phyloP scores from a whole-genome alignment of 352 stramenopile species.

The Phytophthora pini region DNA sequence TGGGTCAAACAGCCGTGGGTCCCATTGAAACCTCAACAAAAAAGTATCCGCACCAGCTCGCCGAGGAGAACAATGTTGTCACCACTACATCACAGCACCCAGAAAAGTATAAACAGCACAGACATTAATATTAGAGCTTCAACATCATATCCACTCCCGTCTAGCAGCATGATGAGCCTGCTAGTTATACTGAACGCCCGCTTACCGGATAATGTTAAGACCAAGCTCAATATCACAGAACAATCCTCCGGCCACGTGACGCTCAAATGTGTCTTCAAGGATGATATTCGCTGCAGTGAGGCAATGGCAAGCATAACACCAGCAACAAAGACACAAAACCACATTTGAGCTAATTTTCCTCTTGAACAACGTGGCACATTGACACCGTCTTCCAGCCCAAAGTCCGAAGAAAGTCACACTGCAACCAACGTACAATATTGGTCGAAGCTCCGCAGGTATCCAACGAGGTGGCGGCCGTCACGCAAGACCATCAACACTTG shows the following conservation, averaged over 20 bases:
- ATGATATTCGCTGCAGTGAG: slow-evolving; percentile 93
- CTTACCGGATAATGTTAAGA: slow-evolving; percentile 95
- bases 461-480: slow-evolving; percentile 96
- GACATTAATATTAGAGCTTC: slow-evolving; percentile 3
- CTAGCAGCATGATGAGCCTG: neutral
- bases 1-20: neutral
- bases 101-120: neutral
- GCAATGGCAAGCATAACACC: slow-evolving; percentile 2
- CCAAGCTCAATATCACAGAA: slow-evolving; percentile 97
- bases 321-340: slow-evolving; percentile 1
- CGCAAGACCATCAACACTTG: slow-evolving; percentile 93
- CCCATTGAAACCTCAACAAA: neutral
- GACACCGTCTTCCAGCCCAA: neutral
- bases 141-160: neutral
- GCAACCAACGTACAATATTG: slow-evolving; percentile 73
- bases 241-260: slow-evolving; percentile 83
- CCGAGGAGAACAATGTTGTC: slow-evolving; percentile 90
- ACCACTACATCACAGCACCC: slow-evolving; percentile 45
- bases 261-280: slow-evolving; percentile 95
- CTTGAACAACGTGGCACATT: neutral
- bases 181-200: neutral
- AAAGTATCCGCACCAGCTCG: slow-evolving; percentile 62
- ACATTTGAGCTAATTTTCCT: slow-evolving; percentile 7
- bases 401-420: neutral
- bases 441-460: slow-evolving; percentile 89